These are phyloP conservation scores for Sclerotinia borealis DNA, from an alignment of 2,329 filamentous ascomycete species.

Conservation along the genomic window DNA sequence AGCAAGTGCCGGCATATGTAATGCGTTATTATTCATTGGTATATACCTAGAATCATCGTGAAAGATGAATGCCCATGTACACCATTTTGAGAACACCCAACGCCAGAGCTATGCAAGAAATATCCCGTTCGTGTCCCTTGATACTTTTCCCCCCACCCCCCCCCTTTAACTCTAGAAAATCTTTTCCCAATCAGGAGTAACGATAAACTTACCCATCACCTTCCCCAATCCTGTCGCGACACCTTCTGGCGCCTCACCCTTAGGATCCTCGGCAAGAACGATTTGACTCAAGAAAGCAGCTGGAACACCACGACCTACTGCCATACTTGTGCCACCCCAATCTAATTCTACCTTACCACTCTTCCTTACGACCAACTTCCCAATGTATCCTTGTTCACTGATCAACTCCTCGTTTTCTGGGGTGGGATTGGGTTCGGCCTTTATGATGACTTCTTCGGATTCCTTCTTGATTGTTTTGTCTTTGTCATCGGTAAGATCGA, in stretches of 20 bases:
- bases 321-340: conserved; percentile 54
- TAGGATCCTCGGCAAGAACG: conserved; percentile 42
- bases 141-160: not conserved
- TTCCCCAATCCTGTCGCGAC: conserved; percentile 56
- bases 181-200: conserved; percentile 53
- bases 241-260: conserved; percentile 36
- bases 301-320: conserved; percentile 46
- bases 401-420: conserved; percentile 22
- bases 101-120: conserved; percentile 13
- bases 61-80: not conserved
- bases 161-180: conserved; percentile 34
- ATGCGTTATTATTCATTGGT: not conserved
- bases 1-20: not conserved
- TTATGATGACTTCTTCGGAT: conserved; percentile 19
- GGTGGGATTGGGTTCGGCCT: conserved; percentile 6
- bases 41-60: conserved; percentile 3
- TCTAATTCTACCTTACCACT: conserved; percentile 57
- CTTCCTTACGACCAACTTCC: conserved; percentile 53
- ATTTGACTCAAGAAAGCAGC: conserved; percentile 53
- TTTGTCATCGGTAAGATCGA: conserved; percentile 22
- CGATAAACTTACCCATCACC: conserved; percentile 55
- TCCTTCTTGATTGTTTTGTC: conserved; percentile 21
- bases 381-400: conserved; percentile 50
- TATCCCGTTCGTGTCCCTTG: not conserved
- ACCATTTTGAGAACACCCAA: not conserved